These are phyloP conservation scores for Botrytis fragariae DNA, from an alignment of 2,329 filamentous ascomycete species.

Conservation along the genomic window DNA sequence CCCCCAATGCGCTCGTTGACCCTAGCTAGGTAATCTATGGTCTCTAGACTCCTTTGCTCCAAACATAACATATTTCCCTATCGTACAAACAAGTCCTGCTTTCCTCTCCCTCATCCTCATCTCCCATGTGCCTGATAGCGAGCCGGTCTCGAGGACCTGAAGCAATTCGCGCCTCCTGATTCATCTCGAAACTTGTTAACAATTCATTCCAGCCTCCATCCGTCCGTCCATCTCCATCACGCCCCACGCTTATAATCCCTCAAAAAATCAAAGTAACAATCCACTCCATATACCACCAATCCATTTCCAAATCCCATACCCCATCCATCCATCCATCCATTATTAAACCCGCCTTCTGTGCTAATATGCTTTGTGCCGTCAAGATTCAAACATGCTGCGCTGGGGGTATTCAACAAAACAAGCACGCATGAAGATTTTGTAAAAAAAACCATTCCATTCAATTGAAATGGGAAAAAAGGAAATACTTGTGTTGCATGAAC, in stretches of 20 bases:
- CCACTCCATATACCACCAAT: conserved; percentile 6
- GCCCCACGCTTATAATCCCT: conserved; percentile 16
- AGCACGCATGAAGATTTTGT: conserved; percentile 19
- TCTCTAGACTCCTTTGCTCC: not conserved
- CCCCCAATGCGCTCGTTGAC: conserved; percentile 1
- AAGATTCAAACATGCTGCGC: conserved; percentile 22
- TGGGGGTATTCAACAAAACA: conserved; percentile 23
- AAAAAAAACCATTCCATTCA: conserved; percentile 2
- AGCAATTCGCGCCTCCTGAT: not conserved
- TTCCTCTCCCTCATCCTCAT: not conserved
- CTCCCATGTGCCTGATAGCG: not conserved
- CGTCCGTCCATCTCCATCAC: conserved; percentile 6
- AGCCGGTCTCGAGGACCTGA: not conserved
- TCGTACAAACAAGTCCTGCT: conserved; percentile 15
- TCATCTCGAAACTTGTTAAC: not conserved
- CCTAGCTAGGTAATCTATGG: not conserved
- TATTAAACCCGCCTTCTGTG: conserved; percentile 18
- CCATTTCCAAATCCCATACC: conserved; percentile 20
- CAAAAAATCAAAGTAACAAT: conserved; percentile 12
- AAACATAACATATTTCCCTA: conserved; percentile 9
- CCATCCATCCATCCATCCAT: conserved; percentile 9
- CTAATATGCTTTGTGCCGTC: conserved; percentile 19
- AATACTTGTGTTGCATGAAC: conserved; percentile 16
- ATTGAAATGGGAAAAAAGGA: conserved; percentile 7
- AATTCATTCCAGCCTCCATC: conserved; percentile 5